These are phyloP conservation scores for Dentipellis sp. DNA, from an alignment of 768 basidiomycete species.

Conservation along the genomic window DNA sequence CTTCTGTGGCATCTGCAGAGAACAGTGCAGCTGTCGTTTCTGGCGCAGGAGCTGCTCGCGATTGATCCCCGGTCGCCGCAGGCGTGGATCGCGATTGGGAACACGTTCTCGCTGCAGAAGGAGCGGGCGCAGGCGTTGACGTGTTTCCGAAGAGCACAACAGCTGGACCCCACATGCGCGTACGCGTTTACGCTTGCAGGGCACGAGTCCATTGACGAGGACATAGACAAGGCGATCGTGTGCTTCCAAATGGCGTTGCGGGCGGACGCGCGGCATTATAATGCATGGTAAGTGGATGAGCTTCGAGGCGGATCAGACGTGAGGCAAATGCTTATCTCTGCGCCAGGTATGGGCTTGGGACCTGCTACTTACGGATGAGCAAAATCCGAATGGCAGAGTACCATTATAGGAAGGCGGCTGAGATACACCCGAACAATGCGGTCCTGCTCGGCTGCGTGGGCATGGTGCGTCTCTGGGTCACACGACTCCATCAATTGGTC, in stretches of 20 bases:
- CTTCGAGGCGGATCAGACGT: not conserved
- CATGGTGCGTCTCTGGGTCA: conserved; percentile 54
- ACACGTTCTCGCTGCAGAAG: conserved; percentile 91
- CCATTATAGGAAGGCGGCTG: conserved; percentile 86
- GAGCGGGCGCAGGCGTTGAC: conserved; percentile 89
- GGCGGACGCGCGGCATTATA: conserved; percentile 90
- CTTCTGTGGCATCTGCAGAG: conserved; percentile 91
- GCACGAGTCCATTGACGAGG: conserved; percentile 94
- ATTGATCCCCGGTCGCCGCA: conserved; percentile 77
- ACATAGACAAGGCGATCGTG: conserved; percentile 82
- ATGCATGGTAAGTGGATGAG: conserved; percentile 78
- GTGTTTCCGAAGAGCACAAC: conserved; percentile 87
- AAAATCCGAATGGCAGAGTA: conserved; percentile 92
- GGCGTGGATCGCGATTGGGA: conserved; percentile 96
- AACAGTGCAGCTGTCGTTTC: conserved; percentile 76
- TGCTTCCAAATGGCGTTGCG: conserved; percentile 91
- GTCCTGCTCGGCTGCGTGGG: conserved; percentile 96
- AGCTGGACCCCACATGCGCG: conserved; percentile 83
- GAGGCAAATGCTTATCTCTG: conserved; percentile 11
- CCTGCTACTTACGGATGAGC: conserved; percentile 91
- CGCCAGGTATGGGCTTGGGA: conserved; percentile 94
- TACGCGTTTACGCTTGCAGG: conserved; percentile 96
- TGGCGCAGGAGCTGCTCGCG: conserved; percentile 86
- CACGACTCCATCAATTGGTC: conserved; percentile 1
- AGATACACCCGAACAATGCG: conserved; percentile 91